A percentile compares a stretch with the other conserved stretches of the same genome.
Conservation (phyloP, 2,329 filamentous ascomycete species). For the Teratosphaeria zuluensis region DNA sequence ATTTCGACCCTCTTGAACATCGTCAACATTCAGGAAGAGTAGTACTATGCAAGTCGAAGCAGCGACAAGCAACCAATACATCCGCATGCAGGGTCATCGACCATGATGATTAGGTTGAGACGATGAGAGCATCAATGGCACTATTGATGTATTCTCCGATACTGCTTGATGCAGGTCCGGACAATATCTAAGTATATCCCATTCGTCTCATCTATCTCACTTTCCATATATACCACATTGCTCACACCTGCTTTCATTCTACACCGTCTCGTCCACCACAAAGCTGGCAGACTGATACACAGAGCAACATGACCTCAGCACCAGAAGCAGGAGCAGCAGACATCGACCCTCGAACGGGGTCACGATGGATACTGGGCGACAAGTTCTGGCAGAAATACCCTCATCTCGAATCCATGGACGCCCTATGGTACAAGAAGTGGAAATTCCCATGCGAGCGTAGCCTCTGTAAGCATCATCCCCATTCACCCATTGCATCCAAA, state of each 20-base stretch:
- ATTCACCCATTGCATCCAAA: neutral
- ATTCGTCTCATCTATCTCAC: neutral
- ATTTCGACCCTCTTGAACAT: too few species aligned
- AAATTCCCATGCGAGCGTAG: constrained; percentile 23
- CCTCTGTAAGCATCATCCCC: constrained; percentile 7
- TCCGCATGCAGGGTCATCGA: neutral
- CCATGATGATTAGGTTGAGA: neutral
- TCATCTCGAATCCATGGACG: constrained; percentile 51
- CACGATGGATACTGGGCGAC: constrained; percentile 34
- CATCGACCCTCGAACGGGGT: constrained; percentile 23
- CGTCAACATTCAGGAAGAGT: too few species aligned
- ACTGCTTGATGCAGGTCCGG: neutral
- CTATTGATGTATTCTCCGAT: neutral
- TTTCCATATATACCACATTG: neutral
- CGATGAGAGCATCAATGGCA: neutral
- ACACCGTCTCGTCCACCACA: neutral
- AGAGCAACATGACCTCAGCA: neutral
- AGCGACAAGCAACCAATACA: too few species aligned
- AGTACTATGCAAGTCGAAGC: too few species aligned
- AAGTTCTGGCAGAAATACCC: constrained; percentile 41
- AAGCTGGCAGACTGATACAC: neutral
- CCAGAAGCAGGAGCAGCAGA: neutral
- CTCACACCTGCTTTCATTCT: neutral
- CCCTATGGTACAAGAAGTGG: constrained; percentile 37
- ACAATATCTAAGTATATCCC: neutral